Percentiles rank a stretch among this genome's conserved stretches.
phyloP scores from a whole-genome alignment of 2,329 filamentous ascomycete species.

The Aspergillus bombycis region DNA sequence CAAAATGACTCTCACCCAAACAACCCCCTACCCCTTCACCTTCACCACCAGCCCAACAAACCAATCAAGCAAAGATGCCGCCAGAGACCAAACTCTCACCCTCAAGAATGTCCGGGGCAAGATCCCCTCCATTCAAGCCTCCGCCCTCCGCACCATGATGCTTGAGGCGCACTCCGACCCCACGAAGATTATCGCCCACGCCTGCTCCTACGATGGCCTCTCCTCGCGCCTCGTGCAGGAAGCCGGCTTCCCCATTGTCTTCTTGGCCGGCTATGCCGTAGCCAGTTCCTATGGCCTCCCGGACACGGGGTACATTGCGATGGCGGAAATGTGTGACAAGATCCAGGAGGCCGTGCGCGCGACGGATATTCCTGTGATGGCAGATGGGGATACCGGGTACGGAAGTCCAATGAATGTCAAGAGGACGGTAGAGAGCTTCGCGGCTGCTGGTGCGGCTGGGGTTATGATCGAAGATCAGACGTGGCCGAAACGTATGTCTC shows the following conservation, averaged over 20 bases:
- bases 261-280: slow-evolving; percentile 49
- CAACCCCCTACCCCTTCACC: slow-evolving; percentile 17
- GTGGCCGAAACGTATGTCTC: slow-evolving; percentile 50
- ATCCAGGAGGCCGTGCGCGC: slow-evolving; percentile 48
- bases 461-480: slow-evolving; percentile 54
- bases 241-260: slow-evolving; percentile 51
- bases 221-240: slow-evolving; percentile 50
- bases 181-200: slow-evolving; percentile 49
- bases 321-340: slow-evolving; percentile 51
- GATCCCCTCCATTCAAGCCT: slow-evolving; percentile 45
- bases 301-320: slow-evolving; percentile 55
- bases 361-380: slow-evolving; percentile 47
- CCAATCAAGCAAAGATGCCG: neutral
- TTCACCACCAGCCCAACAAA: slow-evolving; percentile 5
- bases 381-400: slow-evolving; percentile 54
- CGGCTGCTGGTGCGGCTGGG: slow-evolving; percentile 43
- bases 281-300: slow-evolving; percentile 47
- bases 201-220: slow-evolving; percentile 50
- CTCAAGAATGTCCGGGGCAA: slow-evolving; percentile 39
- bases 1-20: slow-evolving; percentile 8
- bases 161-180: slow-evolving; percentile 46
- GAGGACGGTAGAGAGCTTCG: slow-evolving; percentile 49
- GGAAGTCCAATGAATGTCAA: slow-evolving; percentile 53
- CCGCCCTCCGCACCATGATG: slow-evolving; percentile 29
- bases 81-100: neutral